Base-by-base conservation (phyloP, 257 asterid genomes). In the Plantago ovata region DNA sequence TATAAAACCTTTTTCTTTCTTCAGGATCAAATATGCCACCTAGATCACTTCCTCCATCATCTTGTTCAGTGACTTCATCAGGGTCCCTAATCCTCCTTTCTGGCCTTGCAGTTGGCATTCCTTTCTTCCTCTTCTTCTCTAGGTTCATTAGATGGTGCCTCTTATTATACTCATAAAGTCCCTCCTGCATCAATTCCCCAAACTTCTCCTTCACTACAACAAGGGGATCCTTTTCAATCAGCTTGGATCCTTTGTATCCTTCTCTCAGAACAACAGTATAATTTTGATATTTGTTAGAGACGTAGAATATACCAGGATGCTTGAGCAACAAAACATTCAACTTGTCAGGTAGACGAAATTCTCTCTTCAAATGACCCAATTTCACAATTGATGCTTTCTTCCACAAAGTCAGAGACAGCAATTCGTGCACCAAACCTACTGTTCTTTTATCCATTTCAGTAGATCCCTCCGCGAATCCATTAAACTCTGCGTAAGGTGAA, bases 171-270 rank as follows among this genome's bases (percentile, higher is more conserved):
- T 85, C 96, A 20, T 87, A 91, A 65, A 85, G 85, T 46, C 96
- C 98, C 63, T 77, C 91, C 75, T 85, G 94, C 95, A 91, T 91
- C 69, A 91, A 28, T 38, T 81, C 95, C 63, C 98, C 96, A 61
- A 79, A 91, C 58, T 83, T 87, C 53, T 91, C 95, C 86, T 91
- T 87, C 75, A 87, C 81, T 43, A 73, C 70, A n/a, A 91, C 82
- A 14, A 83, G 82, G 3, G 93, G 96, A 53, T 91, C 98, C 78
- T 80, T 87, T 49, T 87, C 86, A 32, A 83, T 71, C 78, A 91
- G 66, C 51, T 83, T 86, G 0, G 85, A 73, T 32, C 92, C 95
- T 41, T 38, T 57, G 57, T 87, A 87, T 28, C 82, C 92, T 81
- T 91, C 98, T 69, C 86, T 75, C 8, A 91, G 95, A 65, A 91